Percentiles rank a stretch among this genome's conserved stretches.
Conservation (phyloP, 805 yeast genomes). For the Vanderwaltozyma tropicalis region DNA sequence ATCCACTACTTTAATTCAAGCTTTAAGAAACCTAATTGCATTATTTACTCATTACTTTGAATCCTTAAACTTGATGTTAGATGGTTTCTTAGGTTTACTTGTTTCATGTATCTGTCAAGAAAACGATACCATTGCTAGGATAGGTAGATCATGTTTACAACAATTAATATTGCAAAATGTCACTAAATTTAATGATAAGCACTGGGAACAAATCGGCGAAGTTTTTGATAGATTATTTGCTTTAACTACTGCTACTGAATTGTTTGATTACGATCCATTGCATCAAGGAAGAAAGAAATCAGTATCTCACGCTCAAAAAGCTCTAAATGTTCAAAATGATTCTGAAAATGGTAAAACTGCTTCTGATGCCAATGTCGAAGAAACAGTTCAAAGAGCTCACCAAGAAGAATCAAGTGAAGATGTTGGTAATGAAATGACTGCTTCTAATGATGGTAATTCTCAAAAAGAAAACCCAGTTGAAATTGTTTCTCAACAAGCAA, state of each 20-base stretch:
- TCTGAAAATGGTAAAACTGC: conserved; percentile 14
- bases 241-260: conserved; percentile 75
- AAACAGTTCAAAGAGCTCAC: conserved; percentile 25
- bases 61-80: conserved; percentile 60
- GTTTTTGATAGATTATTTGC: conserved; percentile 65
- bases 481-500: not conserved
- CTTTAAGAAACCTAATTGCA: conserved; percentile 77
- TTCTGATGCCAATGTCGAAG: conserved; percentile 27
- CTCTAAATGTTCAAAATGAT: not conserved
- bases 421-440: conserved; percentile 27
- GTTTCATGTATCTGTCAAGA: conserved; percentile 91
- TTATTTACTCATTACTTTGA: conserved; percentile 76
- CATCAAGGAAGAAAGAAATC: conserved; percentile 25
- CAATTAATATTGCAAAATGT: conserved; percentile 71
- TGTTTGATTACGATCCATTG: conserved; percentile 47
- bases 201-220: conserved; percentile 65
- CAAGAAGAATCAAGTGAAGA: conserved; percentile 28
- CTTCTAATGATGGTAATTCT: not conserved
- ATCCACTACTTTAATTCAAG: conserved; percentile 92
- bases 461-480: not conserved
- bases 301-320: conserved; percentile 1
- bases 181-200: conserved; percentile 45
- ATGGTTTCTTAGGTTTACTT: conserved; percentile 66
- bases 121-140: conserved; percentile 90
- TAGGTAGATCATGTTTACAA: conserved; percentile 83